Evolutionary conservation across 2,329 filamentous ascomycete species (phyloP), one percentile per base, ranked within the genome.

Genomic region (Xylariaceae sp.): DNA sequence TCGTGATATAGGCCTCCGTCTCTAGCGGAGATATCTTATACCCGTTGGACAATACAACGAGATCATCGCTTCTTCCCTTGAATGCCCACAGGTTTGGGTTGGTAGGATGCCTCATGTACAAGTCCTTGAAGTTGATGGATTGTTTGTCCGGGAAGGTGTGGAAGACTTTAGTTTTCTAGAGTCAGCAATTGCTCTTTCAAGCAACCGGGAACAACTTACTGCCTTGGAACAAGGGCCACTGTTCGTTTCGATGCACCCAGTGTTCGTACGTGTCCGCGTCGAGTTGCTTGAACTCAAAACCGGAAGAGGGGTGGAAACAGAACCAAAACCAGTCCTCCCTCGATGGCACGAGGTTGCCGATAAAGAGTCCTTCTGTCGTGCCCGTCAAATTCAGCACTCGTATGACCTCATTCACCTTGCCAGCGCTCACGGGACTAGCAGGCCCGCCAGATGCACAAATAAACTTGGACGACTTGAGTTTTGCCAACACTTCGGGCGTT

Each of bases 381-480:
- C 68, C 68, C 0, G 66, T 70, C 15, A 71, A 29, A 21, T 71
- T 72, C 0, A 71, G 50, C 0, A 72, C 65, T 19, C 67, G 53
- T 3, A 71, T 61, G 1, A 67, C 63, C 5, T 70, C 47, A 42
- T 70, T 71, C 1, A 67, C 66, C 22, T 70, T 68, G 18, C 56
- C 56, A 0, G 61, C 67, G 21, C 61, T 64, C 4, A 53, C 34
- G 3, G 63, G 63, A 41, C 62, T 70, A 9, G 70, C 66, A 0
- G 69, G 71, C 16, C 54, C 54, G 2, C 70, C 70, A 22, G 70
- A 73, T 15, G 69, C 70, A 36, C 69, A 70, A 13, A 71, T 68
- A 19, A 71, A 70, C 53, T 71, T 70, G 0, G 69, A 67, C 0
- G 56, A 19, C 46, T 58, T 58, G 43, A 72, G 57, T 44, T 71